These are phyloP conservation scores for Coemansia reversa DNA, from an alignment of 192 early-diverging fungal genomes.

Conservation along the genomic window DNA sequence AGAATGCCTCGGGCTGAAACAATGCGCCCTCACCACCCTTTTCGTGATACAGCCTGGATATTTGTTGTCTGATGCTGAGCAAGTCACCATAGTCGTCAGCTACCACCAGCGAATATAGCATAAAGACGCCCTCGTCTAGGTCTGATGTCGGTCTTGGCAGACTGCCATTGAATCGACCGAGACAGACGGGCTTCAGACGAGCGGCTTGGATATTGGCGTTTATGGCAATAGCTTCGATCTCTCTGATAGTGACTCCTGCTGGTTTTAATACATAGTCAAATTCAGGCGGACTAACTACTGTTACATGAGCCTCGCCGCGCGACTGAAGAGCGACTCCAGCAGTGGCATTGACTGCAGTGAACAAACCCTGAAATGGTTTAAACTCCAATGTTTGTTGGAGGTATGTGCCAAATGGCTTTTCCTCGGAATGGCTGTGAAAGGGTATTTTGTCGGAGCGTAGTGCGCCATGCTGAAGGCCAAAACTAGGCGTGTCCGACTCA, in stretches of 20 bases:
- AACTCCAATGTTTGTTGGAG: conserved; percentile 63
- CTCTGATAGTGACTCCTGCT: conserved; percentile 62
- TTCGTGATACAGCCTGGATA: conserved; percentile 58
- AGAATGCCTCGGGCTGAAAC: conserved; percentile 64
- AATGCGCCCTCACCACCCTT: conserved; percentile 68
- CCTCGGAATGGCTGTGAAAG: conserved; percentile 46
- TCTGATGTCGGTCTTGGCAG: conserved; percentile 31
- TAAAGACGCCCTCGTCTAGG: conserved; percentile 13
- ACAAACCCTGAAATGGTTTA: conserved; percentile 55
- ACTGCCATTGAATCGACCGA: conserved; percentile 57
- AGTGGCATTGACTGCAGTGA: conserved; percentile 54
- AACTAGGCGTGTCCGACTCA: conserved; percentile 37
- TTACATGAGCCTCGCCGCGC: conserved; percentile 71
- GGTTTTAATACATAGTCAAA: conserved; percentile 56
- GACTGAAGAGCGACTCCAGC: conserved; percentile 30
- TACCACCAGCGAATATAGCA: conserved; percentile 53
- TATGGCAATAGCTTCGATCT: conserved; percentile 61
- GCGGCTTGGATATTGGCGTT: conserved; percentile 58
- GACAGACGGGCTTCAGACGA: conserved; percentile 58
- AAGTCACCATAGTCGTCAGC: conserved; percentile 51
- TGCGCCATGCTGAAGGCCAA: conserved; percentile 34
- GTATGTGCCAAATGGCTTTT: conserved; percentile 49
- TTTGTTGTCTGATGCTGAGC: conserved; percentile 52
- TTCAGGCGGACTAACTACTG: conserved; percentile 69
- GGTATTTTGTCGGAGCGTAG: conserved; percentile 49